Evolutionary conservation across 108 stramenopile species (phyloP).

Genomic region (Hondaea fermentalgiana): DNA sequence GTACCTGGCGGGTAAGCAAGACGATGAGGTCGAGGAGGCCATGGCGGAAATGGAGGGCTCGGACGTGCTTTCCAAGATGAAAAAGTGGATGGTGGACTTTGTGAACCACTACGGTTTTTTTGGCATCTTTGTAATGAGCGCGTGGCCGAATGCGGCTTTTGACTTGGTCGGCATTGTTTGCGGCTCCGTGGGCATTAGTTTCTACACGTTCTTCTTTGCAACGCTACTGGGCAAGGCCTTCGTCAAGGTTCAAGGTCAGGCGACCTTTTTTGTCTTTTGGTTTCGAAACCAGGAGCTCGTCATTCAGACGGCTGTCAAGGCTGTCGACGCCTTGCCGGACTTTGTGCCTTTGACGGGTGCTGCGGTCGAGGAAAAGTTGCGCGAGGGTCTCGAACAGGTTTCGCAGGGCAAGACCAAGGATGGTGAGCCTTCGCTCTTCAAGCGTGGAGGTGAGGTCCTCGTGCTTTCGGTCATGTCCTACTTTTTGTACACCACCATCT

Average conservation of each 20-base stretch:
- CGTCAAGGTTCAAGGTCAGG: constrained; percentile 33
- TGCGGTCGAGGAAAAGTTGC: neutral
- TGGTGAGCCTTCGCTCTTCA: constrained; percentile 4
- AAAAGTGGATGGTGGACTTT: constrained; percentile 15
- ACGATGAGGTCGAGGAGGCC: neutral
- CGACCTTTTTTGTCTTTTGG: neutral
- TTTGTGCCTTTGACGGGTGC: neutral
- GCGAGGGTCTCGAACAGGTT: constrained; percentile 9
- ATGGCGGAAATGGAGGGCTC: neutral
- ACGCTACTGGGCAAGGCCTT: constrained; percentile 48
- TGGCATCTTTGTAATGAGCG: constrained; percentile 44
- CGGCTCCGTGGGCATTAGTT: constrained; percentile 42
- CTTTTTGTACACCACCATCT: neutral
- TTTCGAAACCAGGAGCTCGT: constrained; percentile 14
- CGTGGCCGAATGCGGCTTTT: constrained; percentile 49
- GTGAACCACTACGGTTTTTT: constrained; percentile 34
- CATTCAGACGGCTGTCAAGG: neutral
- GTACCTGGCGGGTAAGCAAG: neutral
- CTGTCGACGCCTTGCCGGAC: neutral
- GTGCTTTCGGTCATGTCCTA: neutral
- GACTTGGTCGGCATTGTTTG: constrained; percentile 55
- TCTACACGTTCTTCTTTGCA: constrained; percentile 51
- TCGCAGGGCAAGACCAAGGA: constrained; percentile 17
- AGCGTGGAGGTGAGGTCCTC: neutral
- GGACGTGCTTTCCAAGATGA: neutral